A percentile compares a stretch with the other conserved stretches of the same genome.
phyloP scores from a whole-genome alignment of 352 stramenopile species.

The Blastocystis sp. region DNA sequence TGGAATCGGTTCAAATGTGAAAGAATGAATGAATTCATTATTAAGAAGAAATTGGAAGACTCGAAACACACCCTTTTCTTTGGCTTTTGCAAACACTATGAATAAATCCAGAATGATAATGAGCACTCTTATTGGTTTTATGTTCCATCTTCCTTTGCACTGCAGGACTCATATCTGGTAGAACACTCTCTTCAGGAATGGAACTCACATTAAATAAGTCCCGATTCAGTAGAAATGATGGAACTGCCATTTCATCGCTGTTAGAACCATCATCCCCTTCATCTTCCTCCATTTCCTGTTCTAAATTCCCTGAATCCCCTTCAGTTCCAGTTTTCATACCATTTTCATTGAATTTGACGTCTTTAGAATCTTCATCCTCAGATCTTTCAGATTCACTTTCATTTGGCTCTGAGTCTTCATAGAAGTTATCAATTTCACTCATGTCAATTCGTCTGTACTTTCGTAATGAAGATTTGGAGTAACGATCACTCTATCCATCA shows the following conservation, averaged over 20 bases:
- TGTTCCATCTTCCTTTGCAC: background rate
- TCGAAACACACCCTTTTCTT: slow-evolving; percentile 24
- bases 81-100: slow-evolving; percentile 31
- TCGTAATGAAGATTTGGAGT: background rate
- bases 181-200: background rate
- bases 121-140: background rate
- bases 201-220: background rate
- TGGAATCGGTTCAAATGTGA: slow-evolving; percentile 29
- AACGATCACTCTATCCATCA: slow-evolving; percentile 32
- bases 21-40: slow-evolving; percentile 49
- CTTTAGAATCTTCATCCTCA: background rate
- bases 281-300: background rate
- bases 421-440: slow-evolving; percentile 6
- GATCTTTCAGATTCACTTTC: slow-evolving; percentile 17
- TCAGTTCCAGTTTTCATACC: background rate
- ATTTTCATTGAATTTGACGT: background rate
- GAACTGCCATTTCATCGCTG: slow-evolving; percentile 31
- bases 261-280: slow-evolving; percentile 1
- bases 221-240: background rate
- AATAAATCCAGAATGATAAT: background rate
- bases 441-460: slow-evolving; percentile 11
- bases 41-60: slow-evolving; percentile 17
- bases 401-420: background rate
- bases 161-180: background rate
- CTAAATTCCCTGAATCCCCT: too few relatives aligned